Base-by-base conservation (phyloP, 148 eudicot genomes). In the Camellia sinensis region DNA sequence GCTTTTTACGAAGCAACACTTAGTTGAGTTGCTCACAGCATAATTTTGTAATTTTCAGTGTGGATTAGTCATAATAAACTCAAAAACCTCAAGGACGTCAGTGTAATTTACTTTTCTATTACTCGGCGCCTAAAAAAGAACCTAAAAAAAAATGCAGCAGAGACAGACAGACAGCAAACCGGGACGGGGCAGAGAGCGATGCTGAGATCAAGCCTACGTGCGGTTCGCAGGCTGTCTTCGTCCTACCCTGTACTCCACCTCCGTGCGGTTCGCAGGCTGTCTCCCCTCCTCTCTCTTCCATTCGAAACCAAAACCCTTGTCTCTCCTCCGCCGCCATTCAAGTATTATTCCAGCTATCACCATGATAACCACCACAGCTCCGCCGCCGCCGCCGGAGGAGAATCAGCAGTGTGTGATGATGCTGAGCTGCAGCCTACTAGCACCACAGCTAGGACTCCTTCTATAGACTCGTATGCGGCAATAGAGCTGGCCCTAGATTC, bases 401-500 rank as follows among this genome's bases (percentile, higher is more conserved):
- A n/a, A n/a, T n/a, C 37, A 18, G 41, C 6, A 41, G 0, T 10
- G 14, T 45, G 14, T 5, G 60, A 45, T 63, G 69, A 11, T 71
- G 50, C 59, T 68, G 37, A 29, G 71, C 18, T 21, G 56, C 56
- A 48, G 68, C 69, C 4, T 7, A 3, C 62, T 17, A 10, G 65
- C 19, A 53, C 52, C 13, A 21, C 40, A 48, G 67, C 56, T 21
- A 10, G 41, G 40, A 77, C 60, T 54, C 74, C 60, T 6, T 80
- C 41, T 0, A 77, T 72, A 3, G 90, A 89, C 70, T 88, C 94
- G 2, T 93, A 83, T 80, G 85, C 89, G 1, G 93, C 97, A 6
- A 79, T 90, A 45, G 99, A 95, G 74, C 76, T 95, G 21, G 99
- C 99, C 1, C 90, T 95, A 71, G 94, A 95, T 73, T 92, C 98